A percentile compares a stretch with the other conserved stretches of the same genome.
phyloP scores from a whole-genome alignment of 2,329 filamentous ascomycete species.

The Aurifilum marmelostoma region DNA sequence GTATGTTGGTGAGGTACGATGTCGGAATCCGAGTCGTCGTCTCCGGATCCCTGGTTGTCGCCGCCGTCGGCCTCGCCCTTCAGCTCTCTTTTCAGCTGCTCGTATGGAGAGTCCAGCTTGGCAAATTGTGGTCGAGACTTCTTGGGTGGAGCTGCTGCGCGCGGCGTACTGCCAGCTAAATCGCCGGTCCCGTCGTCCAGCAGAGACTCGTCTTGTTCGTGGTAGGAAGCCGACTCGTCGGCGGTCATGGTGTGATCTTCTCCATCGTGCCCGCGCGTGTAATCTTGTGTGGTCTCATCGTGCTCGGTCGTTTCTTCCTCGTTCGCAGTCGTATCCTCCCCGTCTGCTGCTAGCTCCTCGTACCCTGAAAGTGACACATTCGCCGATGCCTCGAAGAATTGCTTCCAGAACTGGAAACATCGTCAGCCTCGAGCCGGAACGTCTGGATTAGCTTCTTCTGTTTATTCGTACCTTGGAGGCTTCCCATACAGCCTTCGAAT shows the following conservation, averaged over 20 bases:
- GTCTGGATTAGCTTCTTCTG: no score
- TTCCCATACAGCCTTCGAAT: conserved; percentile 94
- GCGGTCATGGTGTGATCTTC: conserved; percentile 42
- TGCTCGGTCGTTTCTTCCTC: conserved; percentile 61
- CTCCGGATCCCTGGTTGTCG: conserved; percentile 20
- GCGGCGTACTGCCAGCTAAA: conserved; percentile 70
- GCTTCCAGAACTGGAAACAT: conserved; percentile 86
- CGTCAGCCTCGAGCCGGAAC: neutral
- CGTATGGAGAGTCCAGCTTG: conserved; percentile 76
- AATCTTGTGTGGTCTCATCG: conserved; percentile 51
- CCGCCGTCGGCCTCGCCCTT: conserved; percentile 42
- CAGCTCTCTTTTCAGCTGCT: conserved; percentile 71
- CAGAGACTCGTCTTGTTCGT: conserved; percentile 63
- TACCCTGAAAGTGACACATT: conserved; percentile 97
- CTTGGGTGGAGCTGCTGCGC: conserved; percentile 56
- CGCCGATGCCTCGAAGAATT: conserved; percentile 98
- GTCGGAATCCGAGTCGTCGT: conserved; percentile 45
- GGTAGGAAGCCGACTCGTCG: conserved; percentile 36
- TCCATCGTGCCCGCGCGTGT: conserved; percentile 35
- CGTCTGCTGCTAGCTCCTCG: conserved; percentile 74
- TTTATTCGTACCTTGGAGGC: conserved; percentile 74
- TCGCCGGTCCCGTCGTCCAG: conserved; percentile 64
- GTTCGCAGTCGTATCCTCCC: conserved; percentile 53
- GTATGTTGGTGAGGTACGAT: conserved; percentile 56
- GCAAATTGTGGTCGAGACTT: conserved; percentile 59